Evolutionary conservation across 1,284 basidiomycete genomes (phyloP).

Genomic region (Lignosus rhinocerotis): DNA sequence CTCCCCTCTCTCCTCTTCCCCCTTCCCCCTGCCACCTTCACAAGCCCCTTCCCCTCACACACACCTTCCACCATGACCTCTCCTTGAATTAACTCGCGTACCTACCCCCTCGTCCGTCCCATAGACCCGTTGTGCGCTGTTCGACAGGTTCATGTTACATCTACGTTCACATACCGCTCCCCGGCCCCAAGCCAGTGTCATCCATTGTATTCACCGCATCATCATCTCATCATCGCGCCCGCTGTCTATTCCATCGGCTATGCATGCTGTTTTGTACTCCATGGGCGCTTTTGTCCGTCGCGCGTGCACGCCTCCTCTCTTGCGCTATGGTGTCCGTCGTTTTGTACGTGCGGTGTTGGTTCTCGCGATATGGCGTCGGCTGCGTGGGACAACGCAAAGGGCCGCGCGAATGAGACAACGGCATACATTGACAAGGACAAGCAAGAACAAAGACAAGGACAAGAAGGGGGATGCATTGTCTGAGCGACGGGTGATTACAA

Average conservation of each 20-base stretch:
- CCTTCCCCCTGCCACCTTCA: neutral
- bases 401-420: too few relatives aligned
- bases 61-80: neutral
- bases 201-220: neutral
- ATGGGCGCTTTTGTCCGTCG: neutral
- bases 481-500: too few relatives aligned
- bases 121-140: neutral
- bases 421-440: too few relatives aligned
- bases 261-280: neutral
- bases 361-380: too few relatives aligned
- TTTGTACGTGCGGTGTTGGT: too few relatives aligned
- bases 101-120: too few relatives aligned
- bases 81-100: neutral
- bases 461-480: too few relatives aligned
- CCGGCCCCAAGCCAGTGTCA: neutral
- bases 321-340: neutral
- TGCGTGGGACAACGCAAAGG: too few relatives aligned
- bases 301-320: neutral
- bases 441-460: too few relatives aligned
- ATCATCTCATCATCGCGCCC: neutral
- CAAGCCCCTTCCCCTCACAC: neutral
- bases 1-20: too few relatives aligned
- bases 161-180: neutral
- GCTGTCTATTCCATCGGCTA: neutral
- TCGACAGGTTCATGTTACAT: neutral